phyloP scores from a whole-genome alignment of 306 rosid genomes.

The Dryas alaskensis region DNA sequence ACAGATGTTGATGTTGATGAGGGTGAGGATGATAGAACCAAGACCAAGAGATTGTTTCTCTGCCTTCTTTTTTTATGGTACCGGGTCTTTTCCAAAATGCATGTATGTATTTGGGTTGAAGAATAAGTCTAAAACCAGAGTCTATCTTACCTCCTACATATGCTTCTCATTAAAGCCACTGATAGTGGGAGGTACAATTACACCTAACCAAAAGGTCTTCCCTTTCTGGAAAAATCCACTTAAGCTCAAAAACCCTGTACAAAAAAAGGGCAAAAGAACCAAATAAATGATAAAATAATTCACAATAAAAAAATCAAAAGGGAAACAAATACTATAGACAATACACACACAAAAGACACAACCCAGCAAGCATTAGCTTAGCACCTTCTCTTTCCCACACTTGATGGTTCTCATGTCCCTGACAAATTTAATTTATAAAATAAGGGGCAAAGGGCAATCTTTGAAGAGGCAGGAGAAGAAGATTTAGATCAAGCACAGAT shows the following conservation, averaged over 20 bases:
- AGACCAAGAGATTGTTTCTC: conserved; percentile 5
- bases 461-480: conserved; percentile 3
- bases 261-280: background rate
- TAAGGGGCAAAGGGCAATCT: background rate
- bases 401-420: conserved; percentile 45
- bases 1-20: background rate
- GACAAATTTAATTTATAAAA: conserved; percentile 5
- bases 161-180: conserved; percentile 50
- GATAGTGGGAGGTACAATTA: conserved; percentile 57
- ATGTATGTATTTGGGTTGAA: conserved; percentile 5
- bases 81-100: conserved; percentile 22
- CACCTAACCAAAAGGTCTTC: conserved; percentile 23
- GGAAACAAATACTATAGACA: background rate
- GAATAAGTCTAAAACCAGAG: conserved; percentile 31
- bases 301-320: background rate
- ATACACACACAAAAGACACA: conserved; percentile 10
- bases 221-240: conserved; percentile 26
- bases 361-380: conserved; percentile 21
- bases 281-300: background rate
- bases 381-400: conserved; percentile 44
- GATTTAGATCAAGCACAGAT: background rate
- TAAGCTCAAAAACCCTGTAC: conserved; percentile 24
- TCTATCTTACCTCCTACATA: conserved; percentile 33
- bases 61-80: conserved; percentile 7
- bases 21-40: background rate